Evolutionary conservation across 805 yeast genomes (phyloP), one percentile per base, ranked within the genome.

Genomic region (Candida arabinofermentans): DNA sequence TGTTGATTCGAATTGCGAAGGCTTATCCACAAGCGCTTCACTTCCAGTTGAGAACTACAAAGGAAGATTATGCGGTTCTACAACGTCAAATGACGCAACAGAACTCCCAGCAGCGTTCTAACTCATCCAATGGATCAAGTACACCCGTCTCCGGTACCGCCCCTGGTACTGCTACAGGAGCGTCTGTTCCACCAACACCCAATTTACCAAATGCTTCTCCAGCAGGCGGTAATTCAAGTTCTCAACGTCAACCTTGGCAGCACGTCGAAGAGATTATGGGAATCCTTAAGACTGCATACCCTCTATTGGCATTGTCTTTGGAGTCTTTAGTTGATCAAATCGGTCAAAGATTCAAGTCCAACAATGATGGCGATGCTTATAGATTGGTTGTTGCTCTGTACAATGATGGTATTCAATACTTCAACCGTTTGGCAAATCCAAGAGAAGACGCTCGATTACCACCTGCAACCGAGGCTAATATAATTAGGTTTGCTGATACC

Each of bases 1-100:
- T 93, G 34, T 72, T 93, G 58, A 85, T 89, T 40, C 74, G 93
- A 50, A 93, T 93, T 57, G 99, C 99, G 1, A 93, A 93, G 69
- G 83, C 89, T 40, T 95, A 86, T 65, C 99, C 99, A 1, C 99
- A 93, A 65, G 96, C 99, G 0, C 72, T 93, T 43, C 98, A 93
- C 57, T 93, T 90, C 81, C 97, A 90, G 57, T 71, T 93, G 53
- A 73, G 99, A 43, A 93, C 99, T 2, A 87, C 98, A 0, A 86
- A 86, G 59, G 99, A 93, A 59, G 99, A 93, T 53, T 87, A 83
- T 63, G 82, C 89, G 3, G 89, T 86, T 2, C 75, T 89, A 40
- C 96, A 89, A 60, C 74, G 91, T 42, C 96, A 87, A 60, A 46
- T 55, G 47, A 77, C 80, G 6, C 51, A 46, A 26, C 60, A 51